phyloP scores from a whole-genome alignment of 805 yeast species.

The Cyberlindnera veronae region DNA sequence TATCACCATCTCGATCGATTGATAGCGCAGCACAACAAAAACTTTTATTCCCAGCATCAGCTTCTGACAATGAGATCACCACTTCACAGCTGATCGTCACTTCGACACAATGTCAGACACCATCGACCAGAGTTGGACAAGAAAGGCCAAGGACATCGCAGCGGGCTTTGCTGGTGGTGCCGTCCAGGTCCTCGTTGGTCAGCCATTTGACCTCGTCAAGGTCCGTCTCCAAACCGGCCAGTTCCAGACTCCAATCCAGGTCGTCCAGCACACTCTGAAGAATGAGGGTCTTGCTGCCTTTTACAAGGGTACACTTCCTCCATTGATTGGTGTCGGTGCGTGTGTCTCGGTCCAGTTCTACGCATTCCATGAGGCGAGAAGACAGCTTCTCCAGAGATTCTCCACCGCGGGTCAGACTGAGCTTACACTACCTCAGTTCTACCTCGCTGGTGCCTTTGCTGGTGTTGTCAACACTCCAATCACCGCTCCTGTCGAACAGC shows the following conservation, averaged over 20 bases:
- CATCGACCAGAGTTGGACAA: constrained; percentile 15
- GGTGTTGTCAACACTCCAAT: constrained; percentile 87
- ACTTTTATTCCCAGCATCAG: no score
- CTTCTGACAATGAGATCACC: no score
- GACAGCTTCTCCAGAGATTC: constrained; percentile 53
- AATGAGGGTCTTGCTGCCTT: constrained; percentile 86
- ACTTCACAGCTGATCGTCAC: no score
- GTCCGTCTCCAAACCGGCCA: constrained; percentile 88
- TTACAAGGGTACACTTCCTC: constrained; percentile 92
- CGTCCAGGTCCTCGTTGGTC: constrained; percentile 89
- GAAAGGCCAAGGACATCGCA: constrained; percentile 48
- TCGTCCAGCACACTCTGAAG: constrained; percentile 60
- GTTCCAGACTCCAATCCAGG: constrained; percentile 75
- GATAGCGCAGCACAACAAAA: not conserved
- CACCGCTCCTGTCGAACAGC: constrained; percentile 93
- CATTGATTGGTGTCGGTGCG: constrained; percentile 91
- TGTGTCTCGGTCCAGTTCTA: constrained; percentile 96
- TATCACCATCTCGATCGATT: constrained; percentile 5
- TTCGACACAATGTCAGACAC: constrained; percentile 3
- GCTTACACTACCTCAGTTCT: constrained; percentile 64
- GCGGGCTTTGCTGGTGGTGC: constrained; percentile 96
- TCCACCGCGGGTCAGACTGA: constrained; percentile 32
- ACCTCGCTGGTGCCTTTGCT: constrained; percentile 83
- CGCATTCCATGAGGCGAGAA: constrained; percentile 81
- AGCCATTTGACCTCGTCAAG: constrained; percentile 93